These are phyloP conservation scores for Chytridium lagenaria DNA, from an alignment of 371 early-diverging fungal genomes.

Conservation along the genomic window DNA sequence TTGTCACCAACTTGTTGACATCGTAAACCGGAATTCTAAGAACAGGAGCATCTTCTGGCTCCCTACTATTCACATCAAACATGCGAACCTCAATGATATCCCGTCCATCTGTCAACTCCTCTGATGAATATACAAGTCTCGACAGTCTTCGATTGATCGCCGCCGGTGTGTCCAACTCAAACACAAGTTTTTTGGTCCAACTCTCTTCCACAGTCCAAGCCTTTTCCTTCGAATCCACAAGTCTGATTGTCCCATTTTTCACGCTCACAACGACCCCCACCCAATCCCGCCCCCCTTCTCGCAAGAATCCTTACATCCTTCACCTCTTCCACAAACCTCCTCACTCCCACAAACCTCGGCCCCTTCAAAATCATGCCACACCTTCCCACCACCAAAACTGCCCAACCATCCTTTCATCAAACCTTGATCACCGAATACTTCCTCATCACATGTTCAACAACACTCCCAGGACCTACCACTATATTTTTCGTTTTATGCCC, in stretches of 20 bases:
- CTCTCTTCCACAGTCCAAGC: too few species aligned
- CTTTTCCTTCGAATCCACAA: background rate
- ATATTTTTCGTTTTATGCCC: slow-evolving; percentile 41
- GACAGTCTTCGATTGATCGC: slow-evolving; percentile 19
- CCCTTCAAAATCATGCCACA: slow-evolving; percentile 13
- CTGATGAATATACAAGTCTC: slow-evolving; percentile 17
- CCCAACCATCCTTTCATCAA: background rate
- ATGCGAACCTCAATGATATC: background rate
- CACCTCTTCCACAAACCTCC: slow-evolving; percentile 24
- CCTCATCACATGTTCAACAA: slow-evolving; percentile 18
- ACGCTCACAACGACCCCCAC: background rate
- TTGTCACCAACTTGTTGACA: slow-evolving; percentile 34
- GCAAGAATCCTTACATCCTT: slow-evolving; percentile 18
- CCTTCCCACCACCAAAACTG: too few species aligned
- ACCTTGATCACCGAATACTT: slow-evolving; percentile 22
- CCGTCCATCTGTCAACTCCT: background rate
- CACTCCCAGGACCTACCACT: slow-evolving; percentile 12
- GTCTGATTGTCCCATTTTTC: slow-evolving; percentile 11
- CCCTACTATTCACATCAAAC: background rate
- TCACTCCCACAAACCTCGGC: slow-evolving; percentile 21
- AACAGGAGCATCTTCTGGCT: slow-evolving; percentile 15
- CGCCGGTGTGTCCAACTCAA: slow-evolving; percentile 9
- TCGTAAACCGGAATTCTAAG: slow-evolving; percentile 35
- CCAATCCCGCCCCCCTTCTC: background rate
- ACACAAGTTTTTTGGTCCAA: slow-evolving; percentile 4